phyloP scores from a whole-genome alignment of 345 rosid genomes.

The Kernera saxatilis region DNA sequence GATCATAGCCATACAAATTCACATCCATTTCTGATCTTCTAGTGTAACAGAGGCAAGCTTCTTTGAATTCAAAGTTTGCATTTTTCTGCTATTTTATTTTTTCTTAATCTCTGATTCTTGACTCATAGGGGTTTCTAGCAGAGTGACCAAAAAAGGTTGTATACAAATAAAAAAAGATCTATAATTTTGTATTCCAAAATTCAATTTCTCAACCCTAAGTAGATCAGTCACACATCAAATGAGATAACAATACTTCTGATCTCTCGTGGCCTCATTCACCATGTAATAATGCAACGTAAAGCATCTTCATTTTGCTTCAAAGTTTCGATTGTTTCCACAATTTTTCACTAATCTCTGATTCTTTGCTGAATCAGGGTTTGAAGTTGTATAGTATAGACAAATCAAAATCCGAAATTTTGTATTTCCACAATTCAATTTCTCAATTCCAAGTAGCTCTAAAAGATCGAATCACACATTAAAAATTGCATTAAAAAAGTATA shows the following conservation, averaged over 20 bases:
- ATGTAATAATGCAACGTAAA: neutral
- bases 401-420: neutral
- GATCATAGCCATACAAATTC: constrained; percentile 54
- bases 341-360: neutral
- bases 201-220: neutral
- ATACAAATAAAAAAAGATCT: constrained; percentile 11
- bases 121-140: constrained; percentile 10
- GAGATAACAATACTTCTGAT: neutral
- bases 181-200: constrained; percentile 3
- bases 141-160: neutral
- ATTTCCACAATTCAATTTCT: neutral
- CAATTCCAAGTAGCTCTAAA: neutral
- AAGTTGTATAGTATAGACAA: neutral
- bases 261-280: neutral
- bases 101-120: constrained; percentile 21
- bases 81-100: neutral
- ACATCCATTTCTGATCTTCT: constrained; percentile 28
- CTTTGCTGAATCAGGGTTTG: no score
- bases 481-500: neutral
- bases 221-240: neutral
- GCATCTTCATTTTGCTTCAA: neutral
- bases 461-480: neutral
- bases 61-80: constrained; percentile 4
- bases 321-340: neutral
- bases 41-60: constrained; percentile 2